A percentile compares a stretch with the other conserved stretches of the same genome.
Conservation (phyloP, 1,284 basidiomycete species). For the Spongiforma sp. region DNA sequence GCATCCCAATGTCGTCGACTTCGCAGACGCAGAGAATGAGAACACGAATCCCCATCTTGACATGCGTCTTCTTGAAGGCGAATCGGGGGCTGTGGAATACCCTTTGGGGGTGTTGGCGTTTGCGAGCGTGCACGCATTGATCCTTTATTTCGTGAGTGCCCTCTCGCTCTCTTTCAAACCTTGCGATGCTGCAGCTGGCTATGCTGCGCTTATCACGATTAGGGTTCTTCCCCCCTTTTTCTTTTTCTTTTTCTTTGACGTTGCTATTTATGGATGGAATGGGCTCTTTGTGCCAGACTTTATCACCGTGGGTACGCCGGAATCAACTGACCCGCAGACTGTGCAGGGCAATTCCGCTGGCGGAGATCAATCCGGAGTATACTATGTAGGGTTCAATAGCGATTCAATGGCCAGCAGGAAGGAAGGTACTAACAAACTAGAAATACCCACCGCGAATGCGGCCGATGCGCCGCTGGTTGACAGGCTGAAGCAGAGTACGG, state of each 20-base stretch:
- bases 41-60: conserved; percentile 69
- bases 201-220: not conserved
- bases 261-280: conserved; percentile 26
- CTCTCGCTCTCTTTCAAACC: not conserved
- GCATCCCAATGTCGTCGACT: conserved; percentile 77
- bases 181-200: conserved; percentile 18
- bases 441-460: conserved; percentile 73
- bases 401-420: conserved; percentile 62
- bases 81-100: conserved; percentile 72
- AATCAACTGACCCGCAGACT: too few species aligned
- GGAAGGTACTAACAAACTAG: conserved; percentile 64
- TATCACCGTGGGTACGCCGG: conserved; percentile 20
- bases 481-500: conserved; percentile 59
- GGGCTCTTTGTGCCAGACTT: not conserved
- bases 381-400: conserved; percentile 83
- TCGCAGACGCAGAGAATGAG: conserved; percentile 73
- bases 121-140: conserved; percentile 72
- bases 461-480: conserved; percentile 71
- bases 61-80: conserved; percentile 72
- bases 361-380: conserved; percentile 66
- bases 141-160: conserved; percentile 75
- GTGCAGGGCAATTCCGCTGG: conserved; percentile 73
- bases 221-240: not conserved
- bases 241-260: conserved; percentile 24
- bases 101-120: conserved; percentile 78